Percentiles rank a stretch among this genome's conserved stretches.
Evolutionary conservation across 1,139 yeast genomes (phyloP).

Genomic region (Kodamaea arcana): DNA sequence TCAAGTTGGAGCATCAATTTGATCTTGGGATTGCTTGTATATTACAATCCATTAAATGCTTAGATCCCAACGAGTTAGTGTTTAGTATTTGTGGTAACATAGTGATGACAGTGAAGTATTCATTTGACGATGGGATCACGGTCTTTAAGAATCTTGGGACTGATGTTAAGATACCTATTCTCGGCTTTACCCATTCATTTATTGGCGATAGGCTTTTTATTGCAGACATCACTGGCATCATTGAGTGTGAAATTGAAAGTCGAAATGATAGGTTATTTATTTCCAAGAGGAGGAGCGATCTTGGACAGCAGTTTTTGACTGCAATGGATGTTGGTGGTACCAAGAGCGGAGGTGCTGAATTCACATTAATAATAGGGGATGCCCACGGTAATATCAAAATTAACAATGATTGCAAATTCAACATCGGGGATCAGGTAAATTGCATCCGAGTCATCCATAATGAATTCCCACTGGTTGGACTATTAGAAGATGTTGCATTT

Average conservation of each 20-base stretch:
- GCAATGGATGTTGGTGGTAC: constrained; percentile 3
- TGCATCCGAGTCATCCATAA: constrained; percentile 10
- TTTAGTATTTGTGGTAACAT: constrained; percentile 8
- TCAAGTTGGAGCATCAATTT: constrained; percentile 5
- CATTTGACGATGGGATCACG: not conserved
- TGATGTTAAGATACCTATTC: constrained; percentile 5
- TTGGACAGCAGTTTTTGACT: constrained; percentile 5
- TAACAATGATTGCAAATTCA: constrained; percentile 11
- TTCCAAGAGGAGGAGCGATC: not conserved
- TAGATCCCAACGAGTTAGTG: constrained; percentile 3
- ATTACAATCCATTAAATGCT: constrained; percentile 4
- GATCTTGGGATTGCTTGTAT: constrained; percentile 3
- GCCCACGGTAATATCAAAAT: constrained; percentile 28
- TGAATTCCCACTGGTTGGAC: not conserved
- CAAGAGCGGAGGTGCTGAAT: not conserved
- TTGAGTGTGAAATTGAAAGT: constrained; percentile 2
- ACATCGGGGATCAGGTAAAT: constrained; percentile 34
- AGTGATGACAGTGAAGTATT: constrained; percentile 4
- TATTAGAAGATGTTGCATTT: constrained; percentile 14
- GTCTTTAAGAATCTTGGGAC: constrained; percentile 2
- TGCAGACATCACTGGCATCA: constrained; percentile 5
- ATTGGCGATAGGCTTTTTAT: constrained; percentile 2
- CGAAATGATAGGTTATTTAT: constrained; percentile 1
- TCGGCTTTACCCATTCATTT: constrained; percentile 4
- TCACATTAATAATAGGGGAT: constrained; percentile 21